Conservation (phyloP, 345 rosid genomes). For the Salix dunnii region DNA sequence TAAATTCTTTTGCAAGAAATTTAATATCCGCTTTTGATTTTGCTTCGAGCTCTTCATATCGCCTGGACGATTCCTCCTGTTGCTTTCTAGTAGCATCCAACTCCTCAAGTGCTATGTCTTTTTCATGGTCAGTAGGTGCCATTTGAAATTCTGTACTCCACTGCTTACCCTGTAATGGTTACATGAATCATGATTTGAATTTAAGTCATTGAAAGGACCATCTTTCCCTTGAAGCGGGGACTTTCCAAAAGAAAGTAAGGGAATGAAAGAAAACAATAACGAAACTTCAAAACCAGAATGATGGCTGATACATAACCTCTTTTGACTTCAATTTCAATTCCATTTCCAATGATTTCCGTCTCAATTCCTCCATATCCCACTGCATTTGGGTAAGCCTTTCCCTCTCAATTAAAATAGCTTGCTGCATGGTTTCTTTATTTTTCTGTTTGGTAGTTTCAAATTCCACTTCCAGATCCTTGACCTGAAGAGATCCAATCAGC, state of each 20-base stretch:
- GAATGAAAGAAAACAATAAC: neutral
- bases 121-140: slow-evolving; percentile 38
- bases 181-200: neutral
- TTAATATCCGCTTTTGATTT: slow-evolving; percentile 93
- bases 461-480: slow-evolving; percentile 90
- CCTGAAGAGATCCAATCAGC: slow-evolving; percentile 45
- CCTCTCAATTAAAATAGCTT: slow-evolving; percentile 81
- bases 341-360: slow-evolving; percentile 78
- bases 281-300: slow-evolving; percentile 3
- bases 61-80: slow-evolving; percentile 56
- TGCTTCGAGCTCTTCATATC: slow-evolving; percentile 72
- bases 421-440: slow-evolving; percentile 85
- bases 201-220: neutral
- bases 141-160: slow-evolving; percentile 34
- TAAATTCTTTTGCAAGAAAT: slow-evolving; percentile 92
- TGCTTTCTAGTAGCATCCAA: slow-evolving; percentile 66
- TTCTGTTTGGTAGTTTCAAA: slow-evolving; percentile 81
- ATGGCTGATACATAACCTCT: slow-evolving; percentile 47
- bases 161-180: slow-evolving; percentile 53
- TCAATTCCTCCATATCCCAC: slow-evolving; percentile 99
- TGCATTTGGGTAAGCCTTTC: slow-evolving; percentile 89
- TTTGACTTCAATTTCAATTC: slow-evolving; percentile 73
- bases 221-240: neutral
- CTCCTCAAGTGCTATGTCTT: slow-evolving; percentile 45
- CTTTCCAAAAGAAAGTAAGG: neutral